Conservation (phyloP, 352 stramenopile species). For the Pythium chondricola region DNA sequence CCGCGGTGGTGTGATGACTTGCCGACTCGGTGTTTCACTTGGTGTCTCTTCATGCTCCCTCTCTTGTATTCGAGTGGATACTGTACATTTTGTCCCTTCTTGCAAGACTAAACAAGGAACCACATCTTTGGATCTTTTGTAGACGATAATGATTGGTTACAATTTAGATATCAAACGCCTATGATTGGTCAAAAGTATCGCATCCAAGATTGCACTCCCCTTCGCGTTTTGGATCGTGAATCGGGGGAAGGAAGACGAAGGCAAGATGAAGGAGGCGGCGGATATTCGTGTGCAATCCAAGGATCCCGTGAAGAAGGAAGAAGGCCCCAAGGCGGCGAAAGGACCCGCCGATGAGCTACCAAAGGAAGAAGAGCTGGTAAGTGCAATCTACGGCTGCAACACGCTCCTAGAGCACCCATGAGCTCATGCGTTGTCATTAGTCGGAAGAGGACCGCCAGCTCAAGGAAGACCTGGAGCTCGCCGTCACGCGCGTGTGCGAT, state of each 20-base stretch:
- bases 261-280: slow-evolving; percentile 65
- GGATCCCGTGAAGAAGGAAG: slow-evolving; percentile 43
- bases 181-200: slow-evolving; percentile 6
- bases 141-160: slow-evolving; percentile 11
- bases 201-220: not conserved
- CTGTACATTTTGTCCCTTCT: too few relatives aligned
- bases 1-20: not conserved
- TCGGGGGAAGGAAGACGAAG: not conserved
- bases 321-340: slow-evolving; percentile 22
- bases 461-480: slow-evolving; percentile 90
- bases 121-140: slow-evolving; percentile 14
- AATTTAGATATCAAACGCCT: not conserved
- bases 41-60: not conserved
- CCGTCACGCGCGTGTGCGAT: slow-evolving; percentile 78
- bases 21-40: not conserved
- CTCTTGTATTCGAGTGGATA: too few relatives aligned
- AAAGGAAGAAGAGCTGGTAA: slow-evolving; percentile 63
- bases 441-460: slow-evolving; percentile 91
- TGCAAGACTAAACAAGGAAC: slow-evolving; percentile 11
- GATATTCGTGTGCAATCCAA: slow-evolving; percentile 53
- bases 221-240: slow-evolving; percentile 16
- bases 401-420: too few relatives aligned
- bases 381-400: slow-evolving; percentile 14
- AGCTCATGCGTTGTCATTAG: too few relatives aligned
- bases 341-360: slow-evolving; percentile 24